phyloP scores from a whole-genome alignment of 306 rosid species.

The Cucumis hystrix region DNA sequence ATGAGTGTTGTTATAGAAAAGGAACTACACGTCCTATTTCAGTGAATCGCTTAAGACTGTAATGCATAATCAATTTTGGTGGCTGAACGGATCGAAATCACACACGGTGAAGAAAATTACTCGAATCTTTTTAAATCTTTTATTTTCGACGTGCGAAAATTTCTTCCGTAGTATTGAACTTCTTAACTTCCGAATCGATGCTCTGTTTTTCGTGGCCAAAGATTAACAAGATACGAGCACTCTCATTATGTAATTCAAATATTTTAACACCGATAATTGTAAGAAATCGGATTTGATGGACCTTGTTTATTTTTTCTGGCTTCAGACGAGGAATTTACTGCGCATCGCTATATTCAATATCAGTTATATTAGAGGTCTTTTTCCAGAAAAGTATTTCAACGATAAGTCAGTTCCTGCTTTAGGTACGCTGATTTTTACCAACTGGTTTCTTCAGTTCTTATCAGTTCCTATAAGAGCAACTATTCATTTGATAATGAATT shows the following conservation, averaged over 20 bases:
- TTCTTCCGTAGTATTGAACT: background rate
- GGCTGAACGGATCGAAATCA: background rate
- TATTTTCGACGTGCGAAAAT: background rate
- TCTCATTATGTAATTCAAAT: background rate
- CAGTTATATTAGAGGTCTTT: slow-evolving; percentile 92
- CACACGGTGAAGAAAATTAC: background rate
- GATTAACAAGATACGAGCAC: background rate
- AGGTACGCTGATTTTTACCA: slow-evolving; percentile 30
- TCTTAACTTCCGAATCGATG: background rate
- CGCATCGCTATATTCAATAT: slow-evolving; percentile 90
- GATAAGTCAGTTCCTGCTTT: slow-evolving; percentile 89
- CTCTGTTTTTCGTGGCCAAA: background rate
- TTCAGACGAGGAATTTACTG: slow-evolving; percentile 87
- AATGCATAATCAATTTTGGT: background rate
- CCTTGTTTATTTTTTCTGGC: slow-evolving; percentile 1
- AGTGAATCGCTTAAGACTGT: background rate
- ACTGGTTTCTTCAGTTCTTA: background rate
- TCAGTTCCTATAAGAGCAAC: slow-evolving; percentile 1
- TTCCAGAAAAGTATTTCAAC: slow-evolving; percentile 87
- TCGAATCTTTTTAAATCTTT: background rate
- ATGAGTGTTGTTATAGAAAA: background rate
- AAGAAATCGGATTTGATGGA: background rate
- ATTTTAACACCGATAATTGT: background rate
- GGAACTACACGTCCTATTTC: background rate
- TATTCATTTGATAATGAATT: slow-evolving; percentile 14